These are phyloP conservation scores for Myriosclerotinia curreyana DNA, from an alignment of 2,329 filamentous ascomycete genomes.

Conservation along the genomic window DNA sequence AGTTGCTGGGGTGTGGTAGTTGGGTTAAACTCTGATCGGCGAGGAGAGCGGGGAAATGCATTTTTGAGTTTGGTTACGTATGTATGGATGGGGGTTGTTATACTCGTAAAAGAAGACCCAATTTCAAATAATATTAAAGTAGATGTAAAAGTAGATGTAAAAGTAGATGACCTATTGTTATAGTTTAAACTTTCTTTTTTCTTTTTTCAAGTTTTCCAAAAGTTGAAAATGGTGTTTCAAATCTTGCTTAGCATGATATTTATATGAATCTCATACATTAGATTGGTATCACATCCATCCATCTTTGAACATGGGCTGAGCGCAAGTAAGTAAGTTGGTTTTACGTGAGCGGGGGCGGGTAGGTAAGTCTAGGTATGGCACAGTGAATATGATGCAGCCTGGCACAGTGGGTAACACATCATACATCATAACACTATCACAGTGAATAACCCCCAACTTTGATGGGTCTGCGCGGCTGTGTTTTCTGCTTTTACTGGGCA, in stretches of 20 bases:
- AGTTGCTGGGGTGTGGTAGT: constrained; percentile 2
- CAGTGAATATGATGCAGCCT: no score
- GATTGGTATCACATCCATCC: not conserved
- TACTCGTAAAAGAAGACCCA: constrained; percentile 1
- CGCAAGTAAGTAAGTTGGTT: not conserved
- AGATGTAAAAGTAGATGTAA: no score
- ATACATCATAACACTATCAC: not conserved
- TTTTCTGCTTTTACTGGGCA: no score
- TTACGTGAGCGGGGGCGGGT: constrained; percentile 1
- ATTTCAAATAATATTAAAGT: not conserved
- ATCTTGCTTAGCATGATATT: not conserved
- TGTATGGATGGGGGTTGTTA: not conserved
- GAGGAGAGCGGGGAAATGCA: constrained; percentile 16
- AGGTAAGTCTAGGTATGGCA: no score
- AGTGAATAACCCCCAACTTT: constrained; percentile 13
- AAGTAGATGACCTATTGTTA: constrained; percentile 1
- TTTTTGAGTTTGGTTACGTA: not conserved
- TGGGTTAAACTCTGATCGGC: not conserved
- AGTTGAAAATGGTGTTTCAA: not conserved
- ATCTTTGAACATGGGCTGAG: constrained; percentile 5
- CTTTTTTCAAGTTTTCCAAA: not conserved
- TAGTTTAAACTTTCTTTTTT: not conserved
- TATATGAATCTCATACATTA: not conserved
- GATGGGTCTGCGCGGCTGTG: not conserved
- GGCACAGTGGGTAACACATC: no score